Base-by-base conservation (phyloP, 2,329 filamentous ascomycete species). In the Aureobasidium sp. region DNA sequence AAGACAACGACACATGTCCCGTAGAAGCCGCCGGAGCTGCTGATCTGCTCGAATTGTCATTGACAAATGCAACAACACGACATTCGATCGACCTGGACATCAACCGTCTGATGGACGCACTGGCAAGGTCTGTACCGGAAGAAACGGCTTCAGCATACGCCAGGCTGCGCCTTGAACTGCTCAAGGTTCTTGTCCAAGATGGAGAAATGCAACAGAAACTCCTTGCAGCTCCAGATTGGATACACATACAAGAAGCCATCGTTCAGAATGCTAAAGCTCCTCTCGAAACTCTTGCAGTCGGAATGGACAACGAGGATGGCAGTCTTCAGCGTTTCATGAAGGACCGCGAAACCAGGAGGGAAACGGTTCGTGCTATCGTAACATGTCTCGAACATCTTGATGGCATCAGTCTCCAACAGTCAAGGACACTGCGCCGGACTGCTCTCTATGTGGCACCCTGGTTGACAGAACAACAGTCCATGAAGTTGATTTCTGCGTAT, bases 221-320 rank as follows among this genome's bases (percentile, higher is more conserved):
- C 10, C 57, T 59, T 8, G 44, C 57, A 16, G 34, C 36, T 41
- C 57, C 57, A 4, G 57, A 59, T 45, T 59, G 57, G 57, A 50
- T 59, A 59, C 57, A 59, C 27, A 59, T 59, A 39, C 57, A 59
- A 21, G 44, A 59, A 42, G 57, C 57, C 15, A 50, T 59, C 21
- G 25, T 59, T 16, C 57, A 21, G 16, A 59, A 59, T 13, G 57
- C 57, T 5, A 59, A 42, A 42, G 57, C 57, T 13, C 57, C 57
- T 13, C 57, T 59, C 10, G 57, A 59, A 27, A 42, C 45, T 25
- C n/a, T 49, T 3, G 3, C 36, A 2, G 45, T 45, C 16, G 39
- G 39, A 25, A 13, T 50, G 8, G 34, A 32, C 37, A 59, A 50
- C 16, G 45, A 59, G 8, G 57, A 59, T 21, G 57, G 57, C 27